These are phyloP conservation scores for Phaeoacremonium minimum DNA, from an alignment of 2,329 filamentous ascomycete species.

Conservation along the genomic window DNA sequence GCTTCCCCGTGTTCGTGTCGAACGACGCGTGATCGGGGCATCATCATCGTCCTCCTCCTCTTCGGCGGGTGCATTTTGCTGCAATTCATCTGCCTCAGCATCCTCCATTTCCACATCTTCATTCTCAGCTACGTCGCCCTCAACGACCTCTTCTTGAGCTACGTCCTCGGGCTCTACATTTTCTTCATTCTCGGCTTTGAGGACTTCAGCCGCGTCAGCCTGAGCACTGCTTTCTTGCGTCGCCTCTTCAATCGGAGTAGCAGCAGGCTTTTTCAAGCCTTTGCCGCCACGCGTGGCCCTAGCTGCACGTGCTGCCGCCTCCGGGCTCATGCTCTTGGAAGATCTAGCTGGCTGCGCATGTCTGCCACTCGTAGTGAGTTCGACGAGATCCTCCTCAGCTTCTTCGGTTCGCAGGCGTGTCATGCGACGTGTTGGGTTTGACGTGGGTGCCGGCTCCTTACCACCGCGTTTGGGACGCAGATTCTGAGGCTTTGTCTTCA, in stretches of 20 bases:
- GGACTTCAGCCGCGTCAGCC: conserved; percentile 16
- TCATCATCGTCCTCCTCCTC: conserved; percentile 43
- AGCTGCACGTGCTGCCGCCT: conserved; percentile 35
- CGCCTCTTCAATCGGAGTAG: conserved; percentile 44
- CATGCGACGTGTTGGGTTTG: conserved; percentile 23
- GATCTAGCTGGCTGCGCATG: conserved; percentile 45
- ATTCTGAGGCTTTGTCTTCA: conserved; percentile 25
- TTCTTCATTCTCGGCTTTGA: conserved; percentile 12
- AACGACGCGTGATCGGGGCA: conserved; percentile 41
- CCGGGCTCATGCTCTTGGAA: conserved; percentile 53
- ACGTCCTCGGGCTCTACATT: conserved; percentile 7
- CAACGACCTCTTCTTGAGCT: conserved; percentile 5
- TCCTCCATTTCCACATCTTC: conserved; percentile 20
- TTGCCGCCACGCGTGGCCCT: conserved; percentile 47
- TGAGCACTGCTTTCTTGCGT: conserved; percentile 42
- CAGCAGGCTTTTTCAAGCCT: conserved; percentile 41
- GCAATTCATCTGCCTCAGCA: conserved; percentile 21
- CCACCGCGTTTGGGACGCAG: neutral
- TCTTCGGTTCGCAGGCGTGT: conserved; percentile 54
- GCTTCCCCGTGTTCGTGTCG: conserved; percentile 30
- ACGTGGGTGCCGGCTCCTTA: conserved; percentile 8
- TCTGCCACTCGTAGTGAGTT: conserved; percentile 57
- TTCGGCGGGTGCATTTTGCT: conserved; percentile 19
- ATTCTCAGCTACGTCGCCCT: conserved; percentile 19
- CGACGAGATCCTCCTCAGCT: conserved; percentile 48